Percentiles rank a stretch among this genome's conserved stretches.
phyloP scores from a whole-genome alignment of 306 rosid species.

The Cyamopsis tetragonoloba region DNA sequence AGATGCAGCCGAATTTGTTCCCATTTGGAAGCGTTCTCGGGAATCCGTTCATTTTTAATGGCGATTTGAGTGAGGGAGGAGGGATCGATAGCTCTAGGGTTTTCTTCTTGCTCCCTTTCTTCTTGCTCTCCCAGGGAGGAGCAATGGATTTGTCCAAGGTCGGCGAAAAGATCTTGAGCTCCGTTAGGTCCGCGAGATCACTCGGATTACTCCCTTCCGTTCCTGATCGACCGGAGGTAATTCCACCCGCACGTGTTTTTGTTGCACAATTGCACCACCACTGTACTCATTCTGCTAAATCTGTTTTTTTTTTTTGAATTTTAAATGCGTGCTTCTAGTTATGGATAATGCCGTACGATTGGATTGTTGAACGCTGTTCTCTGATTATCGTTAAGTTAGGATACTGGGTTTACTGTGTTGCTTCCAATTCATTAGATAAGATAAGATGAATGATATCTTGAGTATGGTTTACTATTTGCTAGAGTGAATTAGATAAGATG shows the following conservation, averaged over 20 bases:
- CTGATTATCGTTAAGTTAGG: slow-evolving; percentile 12
- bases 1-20: slow-evolving; percentile 92
- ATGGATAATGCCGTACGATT: slow-evolving; percentile 18
- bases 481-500: neutral
- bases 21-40: slow-evolving; percentile 72
- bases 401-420: slow-evolving; percentile 8
- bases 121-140: slow-evolving; percentile 83
- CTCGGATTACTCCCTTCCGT: slow-evolving; percentile 82
- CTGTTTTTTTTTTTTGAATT: neutral
- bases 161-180: slow-evolving; percentile 92
- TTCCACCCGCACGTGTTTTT: neutral
- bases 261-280: neutral
- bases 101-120: slow-evolving; percentile 76
- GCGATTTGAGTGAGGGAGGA: slow-evolving; percentile 71
- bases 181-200: slow-evolving; percentile 96
- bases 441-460: too few species aligned
- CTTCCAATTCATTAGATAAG: neutral
- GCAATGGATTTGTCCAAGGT: slow-evolving; percentile 97
- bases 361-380: neutral
- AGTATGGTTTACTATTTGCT: too few species aligned
- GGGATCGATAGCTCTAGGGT: slow-evolving; percentile 76
- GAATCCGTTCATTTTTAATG: slow-evolving; percentile 77
- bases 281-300: neutral
- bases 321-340: neutral
- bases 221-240: slow-evolving; percentile 96